phyloP scores from a whole-genome alignment of 1,139 yeast species.

The Candida buenavistaensis region DNA sequence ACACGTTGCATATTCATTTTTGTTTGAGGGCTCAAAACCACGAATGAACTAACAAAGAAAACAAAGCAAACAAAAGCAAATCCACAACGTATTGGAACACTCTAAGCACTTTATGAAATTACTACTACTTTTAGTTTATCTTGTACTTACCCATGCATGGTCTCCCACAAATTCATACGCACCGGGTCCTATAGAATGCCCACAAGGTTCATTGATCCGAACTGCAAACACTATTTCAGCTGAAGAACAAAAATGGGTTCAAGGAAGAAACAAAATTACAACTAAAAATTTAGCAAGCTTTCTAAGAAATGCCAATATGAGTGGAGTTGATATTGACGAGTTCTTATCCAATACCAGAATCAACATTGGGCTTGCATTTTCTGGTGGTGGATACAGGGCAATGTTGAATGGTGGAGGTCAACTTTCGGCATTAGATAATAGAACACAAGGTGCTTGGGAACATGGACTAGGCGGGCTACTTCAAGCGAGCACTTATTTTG shows the following conservation, averaged over 20 bases:
- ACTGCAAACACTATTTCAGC: not conserved
- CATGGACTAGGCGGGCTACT: conserved; percentile 42
- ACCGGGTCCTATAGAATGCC: not conserved
- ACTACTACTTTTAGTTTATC: too few relatives aligned
- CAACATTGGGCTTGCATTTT: conserved; percentile 39
- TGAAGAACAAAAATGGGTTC: conserved; percentile 1
- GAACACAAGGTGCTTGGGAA: conserved; percentile 25
- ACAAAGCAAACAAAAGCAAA: too few relatives aligned
- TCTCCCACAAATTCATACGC: conserved; percentile 3
- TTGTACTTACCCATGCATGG: not conserved
- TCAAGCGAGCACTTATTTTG: conserved; percentile 38
- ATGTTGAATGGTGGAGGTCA: conserved; percentile 47
- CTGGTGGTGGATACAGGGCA: conserved; percentile 49
- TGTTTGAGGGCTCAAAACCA: too few relatives aligned
- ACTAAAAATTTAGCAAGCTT: conserved; percentile 33
- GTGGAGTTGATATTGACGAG: conserved; percentile 32
- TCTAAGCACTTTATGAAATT: too few relatives aligned
- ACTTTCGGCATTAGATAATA: conserved; percentile 34
- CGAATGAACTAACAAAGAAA: too few relatives aligned
- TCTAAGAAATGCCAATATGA: conserved; percentile 32
- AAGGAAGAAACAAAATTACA: conserved; percentile 17
- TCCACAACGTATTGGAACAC: too few relatives aligned
- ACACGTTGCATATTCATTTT: too few relatives aligned
- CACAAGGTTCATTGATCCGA: conserved; percentile 3
- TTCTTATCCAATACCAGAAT: conserved; percentile 27